phyloP scores from a whole-genome alignment of 306 rosid species.

The Vicia faba region DNA sequence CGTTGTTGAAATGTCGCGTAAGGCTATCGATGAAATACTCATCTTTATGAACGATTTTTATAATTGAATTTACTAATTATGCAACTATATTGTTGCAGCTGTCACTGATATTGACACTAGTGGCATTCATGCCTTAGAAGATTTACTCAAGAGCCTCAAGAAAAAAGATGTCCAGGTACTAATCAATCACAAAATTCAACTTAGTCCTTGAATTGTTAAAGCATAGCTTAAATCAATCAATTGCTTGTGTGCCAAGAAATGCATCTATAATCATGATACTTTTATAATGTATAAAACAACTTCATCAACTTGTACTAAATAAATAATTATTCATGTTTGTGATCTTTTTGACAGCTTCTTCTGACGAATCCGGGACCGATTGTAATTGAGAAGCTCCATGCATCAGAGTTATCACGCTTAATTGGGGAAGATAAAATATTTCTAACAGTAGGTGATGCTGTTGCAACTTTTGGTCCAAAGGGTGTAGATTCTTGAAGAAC shows the following conservation, averaged over 20 bases:
- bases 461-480: slow-evolving; percentile 46
- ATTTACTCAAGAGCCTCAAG: slow-evolving; percentile 54
- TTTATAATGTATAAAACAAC: background rate
- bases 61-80: slow-evolving; percentile 9
- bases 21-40: slow-evolving; percentile 34
- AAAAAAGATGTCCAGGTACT: slow-evolving; percentile 59
- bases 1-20: slow-evolving; percentile 82
- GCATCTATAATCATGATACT: background rate
- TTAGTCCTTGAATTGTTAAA: too few relatives aligned
- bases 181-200: too few relatives aligned
- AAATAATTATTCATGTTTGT: background rate
- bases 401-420: slow-evolving; percentile 49
- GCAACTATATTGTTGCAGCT: slow-evolving; percentile 49
- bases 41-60: background rate
- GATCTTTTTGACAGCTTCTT: slow-evolving; percentile 47
- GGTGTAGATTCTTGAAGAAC: slow-evolving; percentile 25
- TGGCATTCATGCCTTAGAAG: slow-evolving; percentile 73
- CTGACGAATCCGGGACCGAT: slow-evolving; percentile 79
- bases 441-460: slow-evolving; percentile 69
- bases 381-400: slow-evolving; percentile 69
- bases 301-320: slow-evolving; percentile 1
- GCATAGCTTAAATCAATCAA: too few relatives aligned
- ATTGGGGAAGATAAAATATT: slow-evolving; percentile 72
- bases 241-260: slow-evolving; percentile 10
- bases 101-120: slow-evolving; percentile 82